Percentiles rank a stretch among this genome's conserved stretches.
These are phyloP conservation scores for Termitomyces sp. DNA, from an alignment of 768 basidiomycete species.

Conservation along the genomic window DNA sequence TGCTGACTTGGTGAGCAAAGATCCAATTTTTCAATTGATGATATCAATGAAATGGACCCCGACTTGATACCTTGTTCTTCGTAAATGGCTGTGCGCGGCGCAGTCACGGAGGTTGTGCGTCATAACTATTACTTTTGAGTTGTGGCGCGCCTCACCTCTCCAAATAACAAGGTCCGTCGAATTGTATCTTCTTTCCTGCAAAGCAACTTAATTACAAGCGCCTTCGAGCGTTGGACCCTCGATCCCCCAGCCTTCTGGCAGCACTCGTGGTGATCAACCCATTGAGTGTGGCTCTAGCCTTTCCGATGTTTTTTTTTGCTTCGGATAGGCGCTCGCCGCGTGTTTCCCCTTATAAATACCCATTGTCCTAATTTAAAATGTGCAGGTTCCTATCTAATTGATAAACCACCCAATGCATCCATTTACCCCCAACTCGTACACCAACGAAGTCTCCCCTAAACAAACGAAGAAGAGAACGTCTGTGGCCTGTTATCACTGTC, in stretches of 20 bases:
- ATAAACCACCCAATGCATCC: not conserved
- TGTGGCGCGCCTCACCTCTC: not conserved
- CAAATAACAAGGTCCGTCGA: not conserved
- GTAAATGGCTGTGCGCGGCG: not conserved
- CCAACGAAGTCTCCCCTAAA: slow-evolving; percentile 1
- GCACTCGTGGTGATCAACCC: slow-evolving; percentile 1
- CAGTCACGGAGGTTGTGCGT: not conserved
- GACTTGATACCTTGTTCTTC: not conserved
- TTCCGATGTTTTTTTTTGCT: not conserved
- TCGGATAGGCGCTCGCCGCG: not conserved
- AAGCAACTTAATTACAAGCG: not conserved
- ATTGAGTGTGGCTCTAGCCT: not conserved
- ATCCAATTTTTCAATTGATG: not conserved
- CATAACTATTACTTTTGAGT: not conserved
- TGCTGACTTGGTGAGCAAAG: not conserved
- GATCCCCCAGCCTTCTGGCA: not conserved
- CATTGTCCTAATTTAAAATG: not conserved
- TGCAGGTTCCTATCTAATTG: not conserved
- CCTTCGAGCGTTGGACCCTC: not conserved
- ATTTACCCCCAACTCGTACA: not conserved
- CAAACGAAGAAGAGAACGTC: slow-evolving; percentile 28
- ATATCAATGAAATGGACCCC: not conserved
- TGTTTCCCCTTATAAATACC: not conserved
- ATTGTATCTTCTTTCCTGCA: not conserved
- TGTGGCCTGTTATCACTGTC: slow-evolving; percentile 53